A percentile compares a stretch with the other conserved stretches of the same genome.
These are phyloP conservation scores for Grigorovia transvaalensis DNA, from an alignment of 805 yeast species.

Conservation along the genomic window DNA sequence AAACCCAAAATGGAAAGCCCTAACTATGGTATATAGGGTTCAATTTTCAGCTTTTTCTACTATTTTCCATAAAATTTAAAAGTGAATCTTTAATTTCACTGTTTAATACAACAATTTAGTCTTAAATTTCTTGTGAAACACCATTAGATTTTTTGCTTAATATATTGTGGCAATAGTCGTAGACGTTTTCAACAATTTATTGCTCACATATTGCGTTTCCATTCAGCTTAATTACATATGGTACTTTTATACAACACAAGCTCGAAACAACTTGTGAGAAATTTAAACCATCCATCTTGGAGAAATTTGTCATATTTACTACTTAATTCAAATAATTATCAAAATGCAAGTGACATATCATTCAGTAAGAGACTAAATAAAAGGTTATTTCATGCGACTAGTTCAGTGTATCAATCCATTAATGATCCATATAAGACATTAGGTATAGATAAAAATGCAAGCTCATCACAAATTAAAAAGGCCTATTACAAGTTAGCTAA, in stretches of 20 bases:
- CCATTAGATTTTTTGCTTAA: too few relatives aligned
- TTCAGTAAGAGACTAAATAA: not conserved
- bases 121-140: too few relatives aligned
- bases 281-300: not conserved
- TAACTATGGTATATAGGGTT: too few relatives aligned
- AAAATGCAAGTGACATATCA: not conserved
- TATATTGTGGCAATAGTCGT: too few relatives aligned
- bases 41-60: too few relatives aligned
- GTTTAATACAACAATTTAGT: too few relatives aligned
- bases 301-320: not conserved
- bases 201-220: too few relatives aligned
- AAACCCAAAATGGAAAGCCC: too few relatives aligned
- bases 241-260: not conserved
- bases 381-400: constrained; percentile 12
- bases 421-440: constrained; percentile 76
- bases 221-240: not conserved
- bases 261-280: not conserved
- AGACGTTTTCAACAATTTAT: too few relatives aligned
- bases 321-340: not conserved
- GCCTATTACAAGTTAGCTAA: constrained; percentile 91
- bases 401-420: constrained; percentile 8
- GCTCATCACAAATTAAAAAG: constrained; percentile 80
- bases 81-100: too few relatives aligned
- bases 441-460: constrained; percentile 66
- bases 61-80: too few relatives aligned